These are phyloP conservation scores for Curvularia verruculosa DNA, from an alignment of 2,329 filamentous ascomycete genomes.

Conservation along the genomic window DNA sequence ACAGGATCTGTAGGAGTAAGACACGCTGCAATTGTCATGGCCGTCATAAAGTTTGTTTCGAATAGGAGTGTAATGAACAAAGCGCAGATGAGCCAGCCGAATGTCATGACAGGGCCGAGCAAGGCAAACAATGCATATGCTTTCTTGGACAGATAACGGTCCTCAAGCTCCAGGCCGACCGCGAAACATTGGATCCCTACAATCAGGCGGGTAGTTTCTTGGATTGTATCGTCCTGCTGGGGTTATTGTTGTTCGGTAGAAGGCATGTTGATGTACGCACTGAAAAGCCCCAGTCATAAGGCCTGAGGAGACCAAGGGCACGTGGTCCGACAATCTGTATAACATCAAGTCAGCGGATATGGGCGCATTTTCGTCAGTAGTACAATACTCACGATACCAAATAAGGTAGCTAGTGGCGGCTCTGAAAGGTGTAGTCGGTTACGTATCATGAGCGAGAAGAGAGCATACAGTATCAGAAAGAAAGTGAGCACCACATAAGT, in stretches of 20 bases:
- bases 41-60: slow-evolving; percentile 52
- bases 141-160: slow-evolving; percentile 57
- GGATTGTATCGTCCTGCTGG: slow-evolving; percentile 50
- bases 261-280: background rate
- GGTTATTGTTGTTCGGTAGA: background rate
- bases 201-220: slow-evolving; percentile 53
- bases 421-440: slow-evolving; percentile 58
- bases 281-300: slow-evolving; percentile 49
- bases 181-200: slow-evolving; percentile 53
- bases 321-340: slow-evolving; percentile 49
- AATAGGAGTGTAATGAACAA: slow-evolving; percentile 57
- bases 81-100: slow-evolving; percentile 57
- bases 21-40: slow-evolving; percentile 60
- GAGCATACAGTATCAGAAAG: slow-evolving; percentile 55
- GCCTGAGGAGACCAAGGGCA: slow-evolving; percentile 49
- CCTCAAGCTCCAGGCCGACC: slow-evolving; percentile 49
- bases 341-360: background rate
- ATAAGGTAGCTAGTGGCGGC: slow-evolving; percentile 55
- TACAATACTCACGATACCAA: slow-evolving; percentile 46
- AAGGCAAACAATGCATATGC: slow-evolving; percentile 59
- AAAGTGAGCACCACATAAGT: slow-evolving; percentile 53
- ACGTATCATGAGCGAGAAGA: slow-evolving; percentile 55
- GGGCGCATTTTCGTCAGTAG: background rate
- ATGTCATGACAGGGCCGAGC: slow-evolving; percentile 60
- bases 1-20: slow-evolving; percentile 64